Conservation (phyloP, 208 protist species). For the Willaertia magna region DNA sequence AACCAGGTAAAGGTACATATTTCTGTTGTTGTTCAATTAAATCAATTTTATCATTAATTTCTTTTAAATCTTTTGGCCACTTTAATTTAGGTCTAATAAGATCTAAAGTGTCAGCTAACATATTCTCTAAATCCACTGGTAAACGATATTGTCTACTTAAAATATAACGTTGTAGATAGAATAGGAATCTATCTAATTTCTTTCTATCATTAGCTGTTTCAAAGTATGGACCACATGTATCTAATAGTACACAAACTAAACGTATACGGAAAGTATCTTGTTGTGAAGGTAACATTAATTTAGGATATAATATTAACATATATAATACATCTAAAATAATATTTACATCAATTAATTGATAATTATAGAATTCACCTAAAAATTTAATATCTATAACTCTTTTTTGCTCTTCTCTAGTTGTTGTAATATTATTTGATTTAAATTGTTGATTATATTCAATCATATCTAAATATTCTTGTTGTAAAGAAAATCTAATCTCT, state of each 20-base stretch:
- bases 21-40: not conserved
- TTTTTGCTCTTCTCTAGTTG: not conserved
- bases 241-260: constrained; percentile 30
- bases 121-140: constrained; percentile 43
- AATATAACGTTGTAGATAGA: constrained; percentile 42
- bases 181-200: constrained; percentile 32
- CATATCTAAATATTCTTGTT: not conserved
- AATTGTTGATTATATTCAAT: not conserved
- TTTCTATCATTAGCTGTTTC: constrained; percentile 14
- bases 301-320: not conserved
- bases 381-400: not conserved
- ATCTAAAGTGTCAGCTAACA: constrained; percentile 38
- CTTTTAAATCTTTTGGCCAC: not conserved
- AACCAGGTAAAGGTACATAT: not conserved
- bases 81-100: constrained; percentile 3
- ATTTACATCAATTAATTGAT: not conserved
- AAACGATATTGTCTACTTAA: constrained; percentile 32
- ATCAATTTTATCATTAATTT: not conserved
- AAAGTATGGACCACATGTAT: constrained; percentile 34
- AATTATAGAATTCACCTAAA: not conserved
- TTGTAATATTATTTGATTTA: not conserved
- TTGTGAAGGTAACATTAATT: not conserved
- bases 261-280: constrained; percentile 41
- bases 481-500: not conserved
- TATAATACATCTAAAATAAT: not conserved